phyloP scores from a whole-genome alignment of 139 green algal genomes.

The Coccomyxa sp. region DNA sequence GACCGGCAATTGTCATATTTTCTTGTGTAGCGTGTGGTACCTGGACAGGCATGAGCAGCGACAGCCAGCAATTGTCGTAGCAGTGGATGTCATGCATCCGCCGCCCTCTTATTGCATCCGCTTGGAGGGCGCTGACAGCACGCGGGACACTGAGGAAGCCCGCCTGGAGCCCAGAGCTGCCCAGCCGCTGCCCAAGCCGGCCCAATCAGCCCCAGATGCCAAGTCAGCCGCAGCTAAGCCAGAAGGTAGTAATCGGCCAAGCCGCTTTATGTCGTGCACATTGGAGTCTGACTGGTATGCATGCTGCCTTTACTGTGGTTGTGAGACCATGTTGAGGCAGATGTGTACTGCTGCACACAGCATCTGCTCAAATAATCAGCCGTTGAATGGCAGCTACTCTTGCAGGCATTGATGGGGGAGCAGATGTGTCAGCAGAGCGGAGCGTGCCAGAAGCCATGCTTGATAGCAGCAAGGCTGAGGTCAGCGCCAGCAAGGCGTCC shows the following conservation, averaged over 20 bases:
- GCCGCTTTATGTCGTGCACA: neutral
- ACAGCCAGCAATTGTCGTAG: slow-evolving; percentile 7
- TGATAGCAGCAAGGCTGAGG: neutral
- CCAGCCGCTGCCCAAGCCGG: neutral
- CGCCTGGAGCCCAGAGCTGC: neutral
- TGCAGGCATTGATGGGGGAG: neutral
- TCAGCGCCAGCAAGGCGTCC: neutral
- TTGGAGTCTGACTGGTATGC: neutral
- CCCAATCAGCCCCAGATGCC: neutral
- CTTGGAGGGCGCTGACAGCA: slow-evolving; percentile 9
- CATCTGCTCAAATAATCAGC: neutral
- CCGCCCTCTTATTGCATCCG: slow-evolving; percentile 19
- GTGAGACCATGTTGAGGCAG: neutral
- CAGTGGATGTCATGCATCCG: slow-evolving; percentile 11
- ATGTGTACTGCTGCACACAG: neutral
- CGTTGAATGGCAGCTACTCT: neutral
- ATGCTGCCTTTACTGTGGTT: neutral
- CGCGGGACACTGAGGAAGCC: slow-evolving; percentile 21
- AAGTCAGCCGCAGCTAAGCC: neutral
- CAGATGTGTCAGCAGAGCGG: neutral
- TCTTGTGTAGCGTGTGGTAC: neutral
- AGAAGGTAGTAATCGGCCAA: neutral
- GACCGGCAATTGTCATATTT: no score
- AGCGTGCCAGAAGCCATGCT: neutral
- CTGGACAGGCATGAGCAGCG: slow-evolving; percentile 1